A percentile compares a stretch with the other conserved stretches of the same genome.
Conservation (phyloP, 192 early-diverging fungal genomes). For the Chytriomyces sp. region DNA sequence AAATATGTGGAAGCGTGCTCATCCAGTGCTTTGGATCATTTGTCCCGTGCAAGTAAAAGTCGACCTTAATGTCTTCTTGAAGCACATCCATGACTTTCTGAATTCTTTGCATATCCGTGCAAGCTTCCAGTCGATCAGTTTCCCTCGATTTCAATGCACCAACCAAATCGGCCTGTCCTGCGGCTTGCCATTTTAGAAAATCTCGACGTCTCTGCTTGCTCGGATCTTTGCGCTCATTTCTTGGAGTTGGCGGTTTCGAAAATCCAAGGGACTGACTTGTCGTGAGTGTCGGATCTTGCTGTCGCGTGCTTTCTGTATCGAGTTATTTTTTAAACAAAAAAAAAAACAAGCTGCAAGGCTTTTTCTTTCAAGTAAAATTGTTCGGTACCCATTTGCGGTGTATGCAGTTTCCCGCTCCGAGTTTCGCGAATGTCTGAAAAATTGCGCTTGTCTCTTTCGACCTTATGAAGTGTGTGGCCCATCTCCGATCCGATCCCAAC, state of each 20-base stretch:
- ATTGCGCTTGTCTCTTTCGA: conserved; percentile 19
- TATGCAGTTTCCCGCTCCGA: background rate
- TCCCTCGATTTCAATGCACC: background rate
- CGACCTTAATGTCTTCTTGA: conserved; percentile 25
- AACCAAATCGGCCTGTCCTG: conserved; percentile 12
- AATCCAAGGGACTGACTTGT: background rate
- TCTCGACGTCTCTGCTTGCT: conserved; percentile 12
- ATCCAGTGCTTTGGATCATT: conserved; percentile 35
- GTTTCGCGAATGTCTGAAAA: conserved; percentile 25
- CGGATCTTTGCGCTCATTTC: conserved; percentile 15
- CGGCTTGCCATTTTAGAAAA: conserved; percentile 22
- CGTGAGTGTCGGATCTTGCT: background rate
- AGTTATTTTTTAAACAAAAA: background rate
- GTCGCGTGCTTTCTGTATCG: background rate
- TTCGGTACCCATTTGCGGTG: too few relatives aligned
- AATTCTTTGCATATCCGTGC: conserved; percentile 12
- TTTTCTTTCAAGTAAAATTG: too few relatives aligned
- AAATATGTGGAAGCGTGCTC: conserved; percentile 29
- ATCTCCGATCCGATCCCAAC: conserved; percentile 6
- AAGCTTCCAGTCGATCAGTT: conserved; percentile 16
- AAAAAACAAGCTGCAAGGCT: too few relatives aligned
- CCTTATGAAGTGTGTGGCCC: background rate
- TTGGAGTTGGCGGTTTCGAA: conserved; percentile 12
- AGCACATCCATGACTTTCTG: conserved; percentile 15
- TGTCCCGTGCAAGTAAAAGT: conserved; percentile 19